Base-by-base conservation (phyloP, 2,329 filamentous ascomycete species). In the Blastomyces percursus region DNA sequence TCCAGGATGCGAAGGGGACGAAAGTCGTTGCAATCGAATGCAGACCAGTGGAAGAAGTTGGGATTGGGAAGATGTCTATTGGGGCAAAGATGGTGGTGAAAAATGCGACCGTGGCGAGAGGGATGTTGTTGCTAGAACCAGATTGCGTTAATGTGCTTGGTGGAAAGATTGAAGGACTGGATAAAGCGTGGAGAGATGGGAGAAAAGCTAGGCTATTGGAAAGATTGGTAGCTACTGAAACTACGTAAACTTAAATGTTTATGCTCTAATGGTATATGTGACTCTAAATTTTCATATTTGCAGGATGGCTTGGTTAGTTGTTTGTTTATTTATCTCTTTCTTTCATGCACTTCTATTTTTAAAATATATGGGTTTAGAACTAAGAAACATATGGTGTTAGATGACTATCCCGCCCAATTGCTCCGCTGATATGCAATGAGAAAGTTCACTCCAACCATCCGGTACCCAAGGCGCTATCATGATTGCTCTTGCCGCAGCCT, bases 131-230 rank as follows among this genome's bases (percentile, higher is more conserved):
- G 74, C 78, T 99, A 24, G 87, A 91, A 65, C 86, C 90, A 1
- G 78, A 77, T 1, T 85, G 75, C 62, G 86, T 85, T 61, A 81
- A 83, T n/a, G 71, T 96, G 1, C 75, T 96, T n/a, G 94, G 94
- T 1, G 94, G 94, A 0, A 95, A 90, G 76, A 82, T 97, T 54
- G 91, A 96, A 61, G 79, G 79, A 0, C 84, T 91, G 80, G 90
- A 97, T 71, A 86, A 84, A 71, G 80, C 80, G 8, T 97, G 93
- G 93, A 80, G 81, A 56, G 84, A 86, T 16, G 85, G 84, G 1
- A 82, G 89, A 66, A 86, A 96, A 73, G 81, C 80, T 58, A 82
- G 84, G 66, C 74, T 97, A 64, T 86, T 84, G 71, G 82, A 83
- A 59, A 82, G 80, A 14, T 82, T 86, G 21, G 78, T 80, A 24